Conservation (phyloP, 75 land plant species). For the Gnetum montanum region DNA sequence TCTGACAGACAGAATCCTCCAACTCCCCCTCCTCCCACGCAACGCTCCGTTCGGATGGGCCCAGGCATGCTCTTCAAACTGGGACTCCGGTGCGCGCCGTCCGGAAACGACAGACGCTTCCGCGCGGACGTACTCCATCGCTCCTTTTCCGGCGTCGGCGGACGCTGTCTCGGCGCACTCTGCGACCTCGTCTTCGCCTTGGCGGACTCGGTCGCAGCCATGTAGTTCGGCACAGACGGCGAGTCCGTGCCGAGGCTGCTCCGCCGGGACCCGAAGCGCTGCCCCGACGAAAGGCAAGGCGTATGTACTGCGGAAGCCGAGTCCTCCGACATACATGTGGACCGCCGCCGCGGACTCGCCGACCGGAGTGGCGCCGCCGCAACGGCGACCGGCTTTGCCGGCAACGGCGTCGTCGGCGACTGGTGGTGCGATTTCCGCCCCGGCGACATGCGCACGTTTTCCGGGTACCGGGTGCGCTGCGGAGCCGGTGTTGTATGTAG, state of each 20-base stretch:
- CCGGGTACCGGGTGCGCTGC: no score
- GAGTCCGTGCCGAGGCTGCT: constrained; percentile 11
- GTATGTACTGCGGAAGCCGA: no score
- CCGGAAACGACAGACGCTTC: constrained; percentile 71
- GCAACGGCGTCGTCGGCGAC: background rate
- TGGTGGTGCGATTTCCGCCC: constrained; percentile 11
- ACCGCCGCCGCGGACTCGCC: constrained; percentile 54
- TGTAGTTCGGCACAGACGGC: constrained; percentile 71
- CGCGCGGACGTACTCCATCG: constrained; percentile 21
- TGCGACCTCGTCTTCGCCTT: constrained; percentile 65
- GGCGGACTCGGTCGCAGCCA: constrained; percentile 91
- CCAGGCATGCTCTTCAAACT: constrained; percentile 53
- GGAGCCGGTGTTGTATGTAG: no score
- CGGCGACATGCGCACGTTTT: no score
- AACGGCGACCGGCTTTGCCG: constrained; percentile 11
- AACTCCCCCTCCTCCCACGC: constrained; percentile 28
- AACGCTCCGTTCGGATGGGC: constrained; percentile 21
- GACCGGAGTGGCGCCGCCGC: constrained; percentile 30
- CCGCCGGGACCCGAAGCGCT: constrained; percentile 9
- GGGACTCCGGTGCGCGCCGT: constrained; percentile 51
- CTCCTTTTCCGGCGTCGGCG: constrained; percentile 65
- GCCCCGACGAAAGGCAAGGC: constrained; percentile 16
- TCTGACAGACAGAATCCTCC: constrained; percentile 33
- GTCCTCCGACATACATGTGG: constrained; percentile 8
- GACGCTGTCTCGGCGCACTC: constrained; percentile 84